Base-by-base conservation (phyloP, 1,284 basidiomycete genomes). In the Pseudozyma thailandica region DNA sequence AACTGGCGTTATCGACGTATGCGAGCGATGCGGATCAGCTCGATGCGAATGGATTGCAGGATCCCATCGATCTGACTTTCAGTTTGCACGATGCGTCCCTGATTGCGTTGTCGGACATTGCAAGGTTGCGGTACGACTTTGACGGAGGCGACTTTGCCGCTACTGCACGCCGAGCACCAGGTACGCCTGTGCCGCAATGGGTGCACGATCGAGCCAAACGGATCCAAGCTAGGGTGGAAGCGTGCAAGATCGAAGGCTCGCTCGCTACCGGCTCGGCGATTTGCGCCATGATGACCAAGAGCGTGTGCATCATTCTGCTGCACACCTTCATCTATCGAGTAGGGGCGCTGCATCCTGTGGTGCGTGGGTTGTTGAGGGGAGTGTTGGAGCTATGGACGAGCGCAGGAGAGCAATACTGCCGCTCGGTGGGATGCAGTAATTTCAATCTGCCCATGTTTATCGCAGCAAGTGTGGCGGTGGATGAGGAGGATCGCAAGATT, bases 361-460 rank as follows among this genome's bases (percentile, higher is more conserved):
- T 69, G 5, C 15, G 50, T 0, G 39, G 41, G 1, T 35, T 57
- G 37, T 20, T 69, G 33, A 16, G 43, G 3, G 38, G 55, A 12
- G 61, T 69, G 55, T 21, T 69, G 30, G 51, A 63, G 8, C 35
- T 69, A 20, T 69, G 65, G 65, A 62, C 54, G 2, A 47, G 41
- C 6, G 59, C 65, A 12, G 65, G 59, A 3, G 59, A 69, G 42
- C 41, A 47, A 26, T 69, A 69, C 44, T 69, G 65, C 26, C 21
- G 59, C 12, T 49, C 48, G 20, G 59, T 69, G 1, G 65, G 65
- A 30, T 69, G 65, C 26, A 58, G 54, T 27, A 69, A 69, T 23
- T 69, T 62, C 48, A 69, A 69, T 21, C 41, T 69, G 31, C 55
- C 65, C 28, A 63, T 69, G 20, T 62, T 63, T 18, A 30, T 62